phyloP scores from a whole-genome alignment of 257 asterid species.

The Petunia secreta region DNA sequence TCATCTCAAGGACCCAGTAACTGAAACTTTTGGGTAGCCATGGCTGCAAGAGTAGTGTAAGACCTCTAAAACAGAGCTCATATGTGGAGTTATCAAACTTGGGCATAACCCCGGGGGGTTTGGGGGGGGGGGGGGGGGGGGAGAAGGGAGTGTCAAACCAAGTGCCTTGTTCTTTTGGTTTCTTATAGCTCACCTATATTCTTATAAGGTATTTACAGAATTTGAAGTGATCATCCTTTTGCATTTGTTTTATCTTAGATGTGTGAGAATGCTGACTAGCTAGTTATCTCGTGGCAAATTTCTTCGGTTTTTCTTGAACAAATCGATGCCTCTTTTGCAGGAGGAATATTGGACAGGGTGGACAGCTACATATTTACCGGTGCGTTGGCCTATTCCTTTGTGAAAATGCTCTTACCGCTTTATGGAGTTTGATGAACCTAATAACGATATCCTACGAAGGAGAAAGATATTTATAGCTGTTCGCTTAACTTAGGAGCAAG shows the following conservation, averaged over 20 bases:
- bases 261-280: too few species aligned
- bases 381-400: constrained; percentile 87
- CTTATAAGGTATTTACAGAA: not conserved
- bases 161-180: too few species aligned
- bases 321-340: constrained; percentile 42
- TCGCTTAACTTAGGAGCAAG: constrained; percentile 13
- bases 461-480: not conserved
- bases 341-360: constrained; percentile 89
- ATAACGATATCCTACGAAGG: not conserved
- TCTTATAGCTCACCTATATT: not conserved
- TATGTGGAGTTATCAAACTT: constrained; percentile 6
- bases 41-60: not conserved
- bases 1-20: not conserved
- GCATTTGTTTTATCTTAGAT: not conserved
- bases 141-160: too few species aligned
- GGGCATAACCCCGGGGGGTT: not conserved
- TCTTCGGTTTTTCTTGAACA: constrained; percentile 12
- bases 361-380: constrained; percentile 98
- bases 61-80: not conserved
- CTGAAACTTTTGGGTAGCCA: not conserved
- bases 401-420: constrained; percentile 74
- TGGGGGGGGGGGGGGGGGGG: too few species aligned
- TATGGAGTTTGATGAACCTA: constrained; percentile 62
- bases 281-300: not conserved
- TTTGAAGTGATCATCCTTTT: not conserved